Percentiles rank a stretch among this genome's conserved stretches.
phyloP scores from a whole-genome alignment of 2,329 filamentous ascomycete species.

The Dothistroma pini region DNA sequence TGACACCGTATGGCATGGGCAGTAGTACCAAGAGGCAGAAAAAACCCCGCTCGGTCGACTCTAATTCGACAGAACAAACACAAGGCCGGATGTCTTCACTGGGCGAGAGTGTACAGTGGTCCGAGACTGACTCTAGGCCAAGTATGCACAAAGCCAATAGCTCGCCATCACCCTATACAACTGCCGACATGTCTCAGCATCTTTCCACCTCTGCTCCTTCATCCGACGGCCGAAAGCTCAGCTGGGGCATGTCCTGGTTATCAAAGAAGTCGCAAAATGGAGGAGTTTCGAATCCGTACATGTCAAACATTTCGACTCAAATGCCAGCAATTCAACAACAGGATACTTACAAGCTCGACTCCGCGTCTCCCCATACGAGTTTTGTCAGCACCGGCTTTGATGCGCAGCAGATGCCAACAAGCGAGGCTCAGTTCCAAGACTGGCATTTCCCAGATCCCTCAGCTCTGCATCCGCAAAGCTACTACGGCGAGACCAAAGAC shows the following conservation, averaged over 20 bases:
- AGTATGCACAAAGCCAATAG: background rate
- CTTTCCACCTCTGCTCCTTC: background rate
- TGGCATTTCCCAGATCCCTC: background rate
- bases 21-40: conserved; percentile 3
- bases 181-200: background rate
- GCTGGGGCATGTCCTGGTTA: background rate
- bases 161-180: background rate
- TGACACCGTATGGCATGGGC: background rate
- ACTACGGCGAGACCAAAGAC: background rate
- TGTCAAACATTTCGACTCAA: background rate
- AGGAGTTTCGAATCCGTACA: background rate
- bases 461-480: background rate
- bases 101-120: background rate
- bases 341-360: background rate
- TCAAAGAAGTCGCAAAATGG: background rate
- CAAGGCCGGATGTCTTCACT: background rate
- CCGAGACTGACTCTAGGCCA: background rate
- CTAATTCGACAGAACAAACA: background rate
- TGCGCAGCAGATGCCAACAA: background rate
- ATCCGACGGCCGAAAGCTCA: background rate
- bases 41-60: background rate
- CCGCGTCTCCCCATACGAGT: background rate
- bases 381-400: background rate
- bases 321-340: background rate
- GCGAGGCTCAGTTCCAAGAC: background rate